Evolutionary conservation across 371 early-diverging fungal species (phyloP).

Genomic region (Mortierella polycephala): DNA sequence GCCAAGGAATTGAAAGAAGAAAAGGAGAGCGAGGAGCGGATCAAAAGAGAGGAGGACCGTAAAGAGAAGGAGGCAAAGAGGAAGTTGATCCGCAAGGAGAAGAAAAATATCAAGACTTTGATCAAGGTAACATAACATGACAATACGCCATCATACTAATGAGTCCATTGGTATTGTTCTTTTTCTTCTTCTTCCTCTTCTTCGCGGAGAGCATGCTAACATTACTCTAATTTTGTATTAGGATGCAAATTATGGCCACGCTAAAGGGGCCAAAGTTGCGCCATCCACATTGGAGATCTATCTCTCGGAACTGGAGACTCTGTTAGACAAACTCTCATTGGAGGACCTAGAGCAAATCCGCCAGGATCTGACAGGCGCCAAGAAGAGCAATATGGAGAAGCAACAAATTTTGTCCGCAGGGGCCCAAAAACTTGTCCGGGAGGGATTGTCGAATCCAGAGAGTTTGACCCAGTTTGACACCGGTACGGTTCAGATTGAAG

Average conservation of each 20-base stretch:
- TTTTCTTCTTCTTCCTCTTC: no score
- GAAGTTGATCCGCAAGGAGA: slow-evolving; percentile 88
- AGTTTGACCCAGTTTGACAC: slow-evolving; percentile 43
- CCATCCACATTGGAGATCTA: slow-evolving; percentile 70
- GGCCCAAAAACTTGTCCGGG: slow-evolving; percentile 36
- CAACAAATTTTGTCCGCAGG: slow-evolving; percentile 33
- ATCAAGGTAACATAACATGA: slow-evolving; percentile 59
- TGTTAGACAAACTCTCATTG: slow-evolving; percentile 62
- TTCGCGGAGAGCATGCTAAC: background rate
- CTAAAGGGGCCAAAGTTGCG: slow-evolving; percentile 59
- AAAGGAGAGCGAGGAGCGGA: slow-evolving; percentile 65
- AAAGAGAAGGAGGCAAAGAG: slow-evolving; percentile 78
- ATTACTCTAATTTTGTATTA: slow-evolving; percentile 1
- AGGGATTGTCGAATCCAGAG: slow-evolving; percentile 33
- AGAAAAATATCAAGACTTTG: slow-evolving; percentile 84
- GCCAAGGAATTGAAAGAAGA: slow-evolving; percentile 56
- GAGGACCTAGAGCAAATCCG: slow-evolving; percentile 52
- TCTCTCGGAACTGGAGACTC: slow-evolving; percentile 73
- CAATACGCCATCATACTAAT: no score
- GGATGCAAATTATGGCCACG: slow-evolving; percentile 81
- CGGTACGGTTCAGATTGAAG: slow-evolving; percentile 11
- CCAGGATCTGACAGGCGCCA: slow-evolving; percentile 23
- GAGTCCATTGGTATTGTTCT: no score
- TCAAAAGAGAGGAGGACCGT: slow-evolving; percentile 74
- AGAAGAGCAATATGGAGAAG: slow-evolving; percentile 28